Base-by-base conservation (phyloP, 371 early-diverging fungal species). In the Actinomortierella ambigua region DNA sequence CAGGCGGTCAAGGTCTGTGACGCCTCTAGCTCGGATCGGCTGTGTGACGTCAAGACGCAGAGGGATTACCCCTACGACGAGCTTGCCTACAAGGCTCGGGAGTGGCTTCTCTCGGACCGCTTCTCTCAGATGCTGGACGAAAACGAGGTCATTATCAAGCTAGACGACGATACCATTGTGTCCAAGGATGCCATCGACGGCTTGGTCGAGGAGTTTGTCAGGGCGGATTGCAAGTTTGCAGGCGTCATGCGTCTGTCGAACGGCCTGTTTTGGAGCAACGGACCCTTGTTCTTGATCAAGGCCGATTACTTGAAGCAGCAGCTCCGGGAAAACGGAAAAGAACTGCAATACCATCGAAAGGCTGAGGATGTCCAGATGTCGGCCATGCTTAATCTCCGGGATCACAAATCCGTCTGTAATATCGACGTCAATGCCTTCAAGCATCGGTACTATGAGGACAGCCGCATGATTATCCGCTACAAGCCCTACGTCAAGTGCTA, bases 1-100 rank as follows among this genome's bases (percentile, higher is more conserved):
- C 53, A 53, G 40, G 53, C 53, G 1, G 53, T 53, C 53, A 53
- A 53, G 40, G 53, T 53, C 40, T 53, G 53, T 20, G 53, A 53
- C 34, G 40, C 4, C 53, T 39, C 29, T 22, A 53, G 40, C 20
- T 13, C 53, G 29, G 53, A 40, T 18, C 53, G 28, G 28, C 22
- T 40, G 53, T 53, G 53, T 18, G 53, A 53, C 22, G 53, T 53
- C 53, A 53, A 40, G 18, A 14, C 39, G 39, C 20, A 7, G 18
- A 53, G 20, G 2, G 53, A 53, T 39, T 53, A 53, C 20, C 29
- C 17, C 40, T 53, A 53, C 22, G 53, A 53, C 40, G 39, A 53
- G 11, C 53, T 53, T 22, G 53, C n/a, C 8, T 2, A 39, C 53
- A 53, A 53, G 40, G 17, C 53, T 20, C 7, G 4, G 40, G 53